These are phyloP conservation scores for Russula dissimulans DNA, from an alignment of 768 basidiomycete species.

Conservation along the genomic window DNA sequence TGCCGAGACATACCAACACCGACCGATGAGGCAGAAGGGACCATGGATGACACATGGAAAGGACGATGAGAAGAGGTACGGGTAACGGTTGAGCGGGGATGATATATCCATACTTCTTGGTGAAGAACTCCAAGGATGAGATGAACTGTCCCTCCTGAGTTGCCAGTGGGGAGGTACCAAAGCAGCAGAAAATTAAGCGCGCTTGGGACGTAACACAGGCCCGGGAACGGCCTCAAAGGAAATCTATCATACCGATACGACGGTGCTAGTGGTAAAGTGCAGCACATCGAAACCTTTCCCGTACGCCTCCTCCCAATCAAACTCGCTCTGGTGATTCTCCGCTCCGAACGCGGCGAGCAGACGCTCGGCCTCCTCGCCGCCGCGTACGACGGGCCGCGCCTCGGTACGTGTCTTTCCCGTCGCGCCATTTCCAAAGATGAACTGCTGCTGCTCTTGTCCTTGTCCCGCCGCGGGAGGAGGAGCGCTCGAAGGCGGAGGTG, in stretches of 20 bases:
- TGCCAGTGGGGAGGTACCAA: too few species aligned
- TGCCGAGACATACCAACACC: too few species aligned
- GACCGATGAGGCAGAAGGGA: too few species aligned
- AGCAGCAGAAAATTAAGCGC: neutral
- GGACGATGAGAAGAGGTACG: too few species aligned
- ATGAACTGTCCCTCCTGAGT: too few species aligned
- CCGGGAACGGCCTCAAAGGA: neutral
- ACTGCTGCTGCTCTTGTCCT: constrained; percentile 28
- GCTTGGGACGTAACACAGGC: neutral
- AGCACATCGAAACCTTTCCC: constrained; percentile 64
- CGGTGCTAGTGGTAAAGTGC: constrained; percentile 27
- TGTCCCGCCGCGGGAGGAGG: neutral
- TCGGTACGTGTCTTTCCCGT: constrained; percentile 48
- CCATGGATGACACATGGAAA: too few species aligned
- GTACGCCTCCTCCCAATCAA: constrained; percentile 61
- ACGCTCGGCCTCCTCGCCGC: constrained; percentile 37
- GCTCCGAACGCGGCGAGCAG: constrained; percentile 59
- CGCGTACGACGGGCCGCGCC: constrained; percentile 46
- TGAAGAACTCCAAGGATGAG: too few species aligned
- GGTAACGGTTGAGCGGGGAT: too few species aligned
- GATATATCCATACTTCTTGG: too few species aligned
- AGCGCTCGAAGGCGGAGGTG: neutral
- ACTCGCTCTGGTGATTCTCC: constrained; percentile 62
- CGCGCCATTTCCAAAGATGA: constrained; percentile 70
- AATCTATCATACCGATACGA: neutral